These are phyloP conservation scores for Fusarium pseudoanthophilum DNA, from an alignment of 2,329 filamentous ascomycete genomes.

Conservation along the genomic window DNA sequence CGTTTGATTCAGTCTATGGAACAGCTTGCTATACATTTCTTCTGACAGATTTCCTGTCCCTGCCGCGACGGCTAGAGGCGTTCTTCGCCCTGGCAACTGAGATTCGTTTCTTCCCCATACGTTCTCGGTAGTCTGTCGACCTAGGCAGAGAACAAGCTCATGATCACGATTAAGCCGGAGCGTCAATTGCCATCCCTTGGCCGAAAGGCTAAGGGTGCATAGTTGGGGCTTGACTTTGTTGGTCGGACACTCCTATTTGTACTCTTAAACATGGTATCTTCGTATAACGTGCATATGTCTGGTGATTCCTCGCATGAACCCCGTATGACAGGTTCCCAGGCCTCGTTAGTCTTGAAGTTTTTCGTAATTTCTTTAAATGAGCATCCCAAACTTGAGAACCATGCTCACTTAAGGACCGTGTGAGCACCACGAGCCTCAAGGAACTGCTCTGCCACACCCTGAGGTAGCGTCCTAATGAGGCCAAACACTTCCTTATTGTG, in stretches of 20 bases:
- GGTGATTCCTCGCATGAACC: conserved; percentile 9
- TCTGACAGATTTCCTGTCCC: conserved; percentile 32
- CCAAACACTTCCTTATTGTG: conserved; percentile 93
- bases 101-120: conserved; percentile 67
- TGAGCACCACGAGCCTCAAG: conserved; percentile 91
- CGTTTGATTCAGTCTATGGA: conserved; percentile 13
- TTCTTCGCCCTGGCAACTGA: conserved; percentile 69
- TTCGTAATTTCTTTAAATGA: conserved; percentile 10
- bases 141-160: conserved; percentile 76
- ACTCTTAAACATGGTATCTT: conserved; percentile 14
- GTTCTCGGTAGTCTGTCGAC: conserved; percentile 83
- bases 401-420: conserved; percentile 83
- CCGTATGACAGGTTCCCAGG: not conserved
- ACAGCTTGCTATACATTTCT: conserved; percentile 22
- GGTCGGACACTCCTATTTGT: conserved; percentile 71
- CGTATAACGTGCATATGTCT: conserved; percentile 6
- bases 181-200: conserved; percentile 83
- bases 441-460: conserved; percentile 87
- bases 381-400: not conserved
- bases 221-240: conserved; percentile 96
- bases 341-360: not conserved
- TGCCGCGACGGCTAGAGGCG: conserved; percentile 66
- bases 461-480: conserved; percentile 81
- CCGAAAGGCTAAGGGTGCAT: conserved; percentile 85
- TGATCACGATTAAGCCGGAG: conserved; percentile 99